Evolutionary conservation across 1,139 yeast species (phyloP).

Genomic region (Pneumocystis jirovecii): DNA sequence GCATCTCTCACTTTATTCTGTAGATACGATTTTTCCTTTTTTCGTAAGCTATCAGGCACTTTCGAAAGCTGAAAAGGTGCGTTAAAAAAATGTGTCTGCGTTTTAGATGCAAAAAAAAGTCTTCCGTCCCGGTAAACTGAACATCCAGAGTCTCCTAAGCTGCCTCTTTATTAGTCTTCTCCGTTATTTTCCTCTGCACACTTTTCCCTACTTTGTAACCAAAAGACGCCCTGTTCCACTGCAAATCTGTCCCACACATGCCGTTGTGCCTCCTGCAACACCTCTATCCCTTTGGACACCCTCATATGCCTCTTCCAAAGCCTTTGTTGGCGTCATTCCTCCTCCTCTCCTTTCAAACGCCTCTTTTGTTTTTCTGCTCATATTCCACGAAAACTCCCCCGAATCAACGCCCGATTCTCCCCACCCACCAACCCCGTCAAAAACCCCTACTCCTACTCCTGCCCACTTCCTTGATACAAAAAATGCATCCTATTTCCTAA

Average conservation of each 20-base stretch:
- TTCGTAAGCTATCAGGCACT: conserved; percentile 47
- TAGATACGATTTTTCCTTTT: conserved; percentile 45
- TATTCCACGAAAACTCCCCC: conserved; percentile 20
- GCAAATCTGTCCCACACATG: conserved; percentile 62
- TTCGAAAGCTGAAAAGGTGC: conserved; percentile 85
- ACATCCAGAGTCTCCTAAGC: conserved; percentile 90
- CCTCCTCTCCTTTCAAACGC: not conserved
- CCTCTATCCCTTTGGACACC: conserved; percentile 41
- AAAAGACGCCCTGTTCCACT: conserved; percentile 37
- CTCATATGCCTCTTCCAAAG: not conserved
- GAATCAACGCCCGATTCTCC: conserved; percentile 81
- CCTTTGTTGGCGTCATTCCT: not conserved
- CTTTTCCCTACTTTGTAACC: conserved; percentile 40
- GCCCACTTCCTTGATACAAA: not conserved
- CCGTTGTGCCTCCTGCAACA: conserved; percentile 87
- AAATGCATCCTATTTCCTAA: not conserved
- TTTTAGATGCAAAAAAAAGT: conserved; percentile 49
- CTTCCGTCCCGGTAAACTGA: conserved; percentile 60
- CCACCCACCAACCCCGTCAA: conserved; percentile 99
- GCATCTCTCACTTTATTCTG: conserved; percentile 37
- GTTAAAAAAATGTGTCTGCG: conserved; percentile 77
- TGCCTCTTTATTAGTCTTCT: not conserved
- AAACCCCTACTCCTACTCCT: conserved; percentile 59
- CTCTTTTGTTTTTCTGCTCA: not conserved
- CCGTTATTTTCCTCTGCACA: no score